Evolutionary conservation across 352 stramenopile species (phyloP).

Genomic region (Paralagenidium karlingii): DNA sequence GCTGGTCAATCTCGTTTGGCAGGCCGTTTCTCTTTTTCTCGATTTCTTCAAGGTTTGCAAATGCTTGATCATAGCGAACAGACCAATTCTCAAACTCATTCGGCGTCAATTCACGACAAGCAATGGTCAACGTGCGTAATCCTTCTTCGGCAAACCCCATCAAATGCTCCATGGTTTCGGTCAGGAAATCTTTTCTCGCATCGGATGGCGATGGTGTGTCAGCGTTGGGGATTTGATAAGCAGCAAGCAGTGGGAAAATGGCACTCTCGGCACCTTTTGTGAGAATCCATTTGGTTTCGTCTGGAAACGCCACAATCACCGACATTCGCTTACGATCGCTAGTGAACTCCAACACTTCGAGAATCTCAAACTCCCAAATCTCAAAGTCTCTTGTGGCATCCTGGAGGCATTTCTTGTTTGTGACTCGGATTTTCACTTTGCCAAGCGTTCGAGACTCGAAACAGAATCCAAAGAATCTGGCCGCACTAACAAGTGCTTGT

Average conservation of each 20-base stretch:
- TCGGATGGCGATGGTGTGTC: not conserved
- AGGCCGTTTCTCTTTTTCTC: constrained; percentile 12
- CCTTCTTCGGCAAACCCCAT: constrained; percentile 59
- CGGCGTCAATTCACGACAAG: constrained; percentile 21
- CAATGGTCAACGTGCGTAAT: constrained; percentile 69
- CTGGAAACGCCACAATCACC: constrained; percentile 19
- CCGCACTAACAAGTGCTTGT: constrained; percentile 47
- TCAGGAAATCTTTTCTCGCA: constrained; percentile 28
- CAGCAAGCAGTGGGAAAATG: constrained; percentile 8
- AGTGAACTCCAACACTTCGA: constrained; percentile 62
- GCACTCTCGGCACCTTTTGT: constrained; percentile 20
- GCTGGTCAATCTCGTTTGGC: constrained; percentile 24
- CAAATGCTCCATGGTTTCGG: constrained; percentile 47
- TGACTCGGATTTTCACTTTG: not conserved
- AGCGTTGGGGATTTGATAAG: no score
- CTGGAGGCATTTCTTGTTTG: not conserved
- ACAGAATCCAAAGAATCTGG: constrained; percentile 46
- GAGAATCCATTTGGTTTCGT: not conserved
- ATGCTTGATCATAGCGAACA: constrained; percentile 29
- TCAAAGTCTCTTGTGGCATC: not conserved
- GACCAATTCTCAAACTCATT: constrained; percentile 52
- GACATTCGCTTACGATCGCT: constrained; percentile 68
- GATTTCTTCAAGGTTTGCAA: constrained; percentile 30
- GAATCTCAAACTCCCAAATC: constrained; percentile 18
- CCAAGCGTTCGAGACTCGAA: constrained; percentile 17